Evolutionary conservation across 768 basidiomycete species (phyloP), one percentile per base, ranked within the genome.

Genomic region (Imleria badia): DNA sequence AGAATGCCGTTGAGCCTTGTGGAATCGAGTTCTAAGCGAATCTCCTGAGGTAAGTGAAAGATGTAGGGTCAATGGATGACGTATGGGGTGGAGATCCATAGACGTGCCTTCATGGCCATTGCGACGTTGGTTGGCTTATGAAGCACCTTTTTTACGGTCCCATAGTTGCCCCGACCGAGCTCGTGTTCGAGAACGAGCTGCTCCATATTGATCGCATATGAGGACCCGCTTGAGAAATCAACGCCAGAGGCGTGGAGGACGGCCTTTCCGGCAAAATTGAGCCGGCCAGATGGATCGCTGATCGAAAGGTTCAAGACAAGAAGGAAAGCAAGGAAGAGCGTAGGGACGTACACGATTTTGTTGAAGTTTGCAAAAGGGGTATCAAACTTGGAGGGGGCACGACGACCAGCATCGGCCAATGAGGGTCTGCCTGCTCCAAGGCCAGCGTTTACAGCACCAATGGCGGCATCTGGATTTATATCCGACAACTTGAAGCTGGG

Each of bases 71-170:
- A 56, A 36, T 35, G 43, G n/a, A 54, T 54, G 58, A 64, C 57
- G 47, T 51, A 39, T 54, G 20, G 51, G 44, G 55, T 26, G 20
- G 39, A 49, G 11, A 41, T 6, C 22, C 2, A 14, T 35, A 17
- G 11, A 66, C 77, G 46, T 48, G 95, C 96, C 87, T 99, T 99
- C 94, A 98, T 96, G 13, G 96, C 96, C 95, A 99, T 98, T 54
- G 82, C 82, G 42, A 98, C 93, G 50, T 94, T 95, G 10, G 93
- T 98, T 5, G 95, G 95, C 56, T 83, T 90, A 68, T 98, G 96
- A 34, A 93, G 76, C 1, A 98, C 96, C 70, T 90, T 92, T 78
- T 95, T 94, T 5, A 99, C 97, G 3, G 94, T 96, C 40, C 97
- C 97, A 65, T 98, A 98, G 71, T 97, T 97, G 33, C 97, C 97